Percentiles rank a stretch among this genome's conserved stretches.
phyloP scores from a whole-genome alignment of 2,329 filamentous ascomycete species.

The Diaporthe sp. region DNA sequence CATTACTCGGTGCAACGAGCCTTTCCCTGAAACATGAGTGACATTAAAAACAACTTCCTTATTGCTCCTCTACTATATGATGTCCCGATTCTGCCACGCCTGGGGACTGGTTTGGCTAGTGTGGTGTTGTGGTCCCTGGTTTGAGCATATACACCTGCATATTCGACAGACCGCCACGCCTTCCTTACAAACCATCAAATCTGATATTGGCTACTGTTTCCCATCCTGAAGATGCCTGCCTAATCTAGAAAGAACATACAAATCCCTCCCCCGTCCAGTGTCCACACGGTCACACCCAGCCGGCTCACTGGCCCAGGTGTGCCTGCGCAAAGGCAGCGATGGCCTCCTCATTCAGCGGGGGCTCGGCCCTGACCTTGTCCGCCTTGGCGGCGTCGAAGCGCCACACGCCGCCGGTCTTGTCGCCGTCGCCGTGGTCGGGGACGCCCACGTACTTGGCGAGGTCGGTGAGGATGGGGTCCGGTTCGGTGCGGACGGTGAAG shows the following conservation, averaged over 20 bases:
- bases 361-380: conserved; percentile 55
- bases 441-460: conserved; percentile 64
- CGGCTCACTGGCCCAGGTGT: conserved; percentile 51
- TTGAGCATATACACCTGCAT: background rate
- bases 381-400: conserved; percentile 65
- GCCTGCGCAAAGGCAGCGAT: conserved; percentile 50
- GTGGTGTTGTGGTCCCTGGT: background rate
- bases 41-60: background rate
- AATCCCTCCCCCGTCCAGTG: too few species aligned
- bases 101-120: background rate
- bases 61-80: conserved; percentile 1
- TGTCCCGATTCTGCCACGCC: background rate
- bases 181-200: conserved; percentile 3
- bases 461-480: conserved; percentile 60
- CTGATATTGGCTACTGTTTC: background rate
- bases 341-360: conserved; percentile 53
- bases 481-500: conserved; percentile 72
- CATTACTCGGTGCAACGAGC: background rate
- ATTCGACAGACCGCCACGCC: background rate
- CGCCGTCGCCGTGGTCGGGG: conserved; percentile 65
- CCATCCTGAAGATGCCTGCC: background rate
- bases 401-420: conserved; percentile 74
- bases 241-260: background rate
- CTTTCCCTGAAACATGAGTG: background rate
- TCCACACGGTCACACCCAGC: background rate